Conservation (phyloP, 2,329 filamentous ascomycete species). For the Diaporthe ilicicola region DNA sequence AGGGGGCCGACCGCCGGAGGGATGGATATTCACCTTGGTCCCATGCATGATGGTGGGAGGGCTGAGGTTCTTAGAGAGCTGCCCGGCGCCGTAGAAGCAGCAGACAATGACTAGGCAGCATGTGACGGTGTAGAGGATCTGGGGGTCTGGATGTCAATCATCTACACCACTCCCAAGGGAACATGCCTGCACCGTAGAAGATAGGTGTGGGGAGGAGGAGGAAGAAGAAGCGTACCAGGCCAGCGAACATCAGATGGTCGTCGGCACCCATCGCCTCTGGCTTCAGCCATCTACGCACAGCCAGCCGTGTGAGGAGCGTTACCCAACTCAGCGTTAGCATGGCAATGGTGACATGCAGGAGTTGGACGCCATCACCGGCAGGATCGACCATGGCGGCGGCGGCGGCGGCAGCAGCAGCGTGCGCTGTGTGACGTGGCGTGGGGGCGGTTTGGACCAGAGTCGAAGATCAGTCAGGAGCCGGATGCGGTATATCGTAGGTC, state of each 20-base stretch:
- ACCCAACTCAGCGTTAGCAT: constrained; percentile 39
- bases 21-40: constrained; percentile 25
- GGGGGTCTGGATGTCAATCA: constrained; percentile 18
- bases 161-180: neutral
- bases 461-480: neutral
- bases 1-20: neutral
- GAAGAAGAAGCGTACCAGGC: constrained; percentile 40
- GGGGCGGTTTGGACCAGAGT: neutral
- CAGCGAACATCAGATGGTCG: constrained; percentile 39
- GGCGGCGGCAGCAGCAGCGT: no score
- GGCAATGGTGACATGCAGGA: constrained; percentile 39
- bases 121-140: constrained; percentile 41
- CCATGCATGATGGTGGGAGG: constrained; percentile 33
- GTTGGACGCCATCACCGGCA: constrained; percentile 38
- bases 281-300: constrained; percentile 39
- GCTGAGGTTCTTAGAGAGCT: constrained; percentile 34
- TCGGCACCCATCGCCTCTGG: constrained; percentile 38
- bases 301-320: constrained; percentile 35
- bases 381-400: constrained; percentile 37
- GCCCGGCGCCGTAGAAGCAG: constrained; percentile 41
- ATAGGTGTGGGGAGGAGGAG: neutral
- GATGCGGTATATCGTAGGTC: neutral
- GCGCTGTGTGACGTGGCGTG: constrained; percentile 12
- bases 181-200: neutral
- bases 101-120: constrained; percentile 39